Percentiles rank a stretch among this genome's conserved stretches.
Evolutionary conservation across 805 yeast species (phyloP).

Genomic region (Saccharomycopsis fodiens): DNA sequence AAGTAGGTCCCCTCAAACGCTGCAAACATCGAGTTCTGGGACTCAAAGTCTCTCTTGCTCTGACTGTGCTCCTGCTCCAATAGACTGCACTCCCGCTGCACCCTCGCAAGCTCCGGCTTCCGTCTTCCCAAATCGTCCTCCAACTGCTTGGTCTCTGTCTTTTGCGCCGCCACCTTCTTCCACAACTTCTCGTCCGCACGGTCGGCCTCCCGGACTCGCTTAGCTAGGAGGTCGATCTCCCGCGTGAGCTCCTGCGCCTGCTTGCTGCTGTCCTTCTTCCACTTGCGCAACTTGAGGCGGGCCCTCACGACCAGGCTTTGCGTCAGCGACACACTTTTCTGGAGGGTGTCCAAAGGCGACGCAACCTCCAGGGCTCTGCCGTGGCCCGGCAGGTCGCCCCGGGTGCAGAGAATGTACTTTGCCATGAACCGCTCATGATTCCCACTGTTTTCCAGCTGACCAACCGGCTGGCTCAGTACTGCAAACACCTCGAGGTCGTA

Average conservation of each 20-base stretch:
- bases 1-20: constrained; percentile 4
- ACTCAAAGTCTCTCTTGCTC: neutral
- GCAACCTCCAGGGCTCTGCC: constrained; percentile 9
- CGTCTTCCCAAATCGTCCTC: constrained; percentile 9
- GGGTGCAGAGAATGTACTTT: constrained; percentile 15
- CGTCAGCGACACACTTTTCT: constrained; percentile 59
- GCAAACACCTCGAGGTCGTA: constrained; percentile 47
- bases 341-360: constrained; percentile 57
- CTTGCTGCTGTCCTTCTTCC: constrained; percentile 52
- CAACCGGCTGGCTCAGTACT: constrained; percentile 23
- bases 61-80: neutral
- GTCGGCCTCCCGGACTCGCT: constrained; percentile 39
- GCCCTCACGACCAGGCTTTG: constrained; percentile 52
- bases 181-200: constrained; percentile 50
- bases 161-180: constrained; percentile 43
- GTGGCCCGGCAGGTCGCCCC: neutral
- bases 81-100: neutral
- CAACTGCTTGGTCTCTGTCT: constrained; percentile 26
- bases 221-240: constrained; percentile 49
- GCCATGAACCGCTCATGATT: constrained; percentile 12
- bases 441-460: constrained; percentile 18
- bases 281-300: constrained; percentile 46
- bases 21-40: neutral
- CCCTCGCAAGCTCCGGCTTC: constrained; percentile 2
- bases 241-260: constrained; percentile 40